Evolutionary conservation across 805 yeast species (phyloP).

Genomic region (Starmerella apicola): DNA sequence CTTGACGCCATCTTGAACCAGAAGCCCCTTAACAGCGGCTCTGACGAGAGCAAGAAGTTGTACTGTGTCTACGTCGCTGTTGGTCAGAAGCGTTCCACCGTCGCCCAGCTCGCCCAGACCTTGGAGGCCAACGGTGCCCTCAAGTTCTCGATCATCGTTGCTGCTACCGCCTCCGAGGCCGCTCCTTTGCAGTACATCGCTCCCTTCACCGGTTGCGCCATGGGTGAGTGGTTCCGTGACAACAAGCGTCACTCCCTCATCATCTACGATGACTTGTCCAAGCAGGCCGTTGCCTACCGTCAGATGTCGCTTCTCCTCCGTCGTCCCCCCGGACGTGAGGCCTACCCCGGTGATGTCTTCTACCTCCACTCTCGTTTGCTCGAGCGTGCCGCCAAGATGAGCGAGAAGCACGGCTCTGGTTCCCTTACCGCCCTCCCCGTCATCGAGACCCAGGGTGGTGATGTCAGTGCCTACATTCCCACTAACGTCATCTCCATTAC

Average conservation of each 20-base stretch:
- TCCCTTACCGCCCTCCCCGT: constrained; percentile 92
- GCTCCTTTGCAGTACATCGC: constrained; percentile 99
- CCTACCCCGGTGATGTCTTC: constrained; percentile 95
- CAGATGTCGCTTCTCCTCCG: constrained; percentile 94
- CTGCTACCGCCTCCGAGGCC: constrained; percentile 99
- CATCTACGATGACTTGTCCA: constrained; percentile 94
- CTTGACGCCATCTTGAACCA: constrained; percentile 96
- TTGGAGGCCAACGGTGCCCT: constrained; percentile 96
- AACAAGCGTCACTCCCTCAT: constrained; percentile 96
- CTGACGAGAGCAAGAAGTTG: constrained; percentile 92
- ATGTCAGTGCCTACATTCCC: constrained; percentile 95
- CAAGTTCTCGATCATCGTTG: constrained; percentile 94
- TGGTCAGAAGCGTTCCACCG: constrained; percentile 99
- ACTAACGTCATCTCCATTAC: constrained; percentile 96
- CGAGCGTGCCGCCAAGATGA: constrained; percentile 97
- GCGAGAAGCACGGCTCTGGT: constrained; percentile 80
- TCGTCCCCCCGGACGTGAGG: constrained; percentile 96
- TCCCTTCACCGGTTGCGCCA: constrained; percentile 99
- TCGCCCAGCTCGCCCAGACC: constrained; percentile 98
- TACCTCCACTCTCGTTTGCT: constrained; percentile 88
- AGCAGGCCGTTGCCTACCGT: constrained; percentile 99
- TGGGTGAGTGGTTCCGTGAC: constrained; percentile 99
- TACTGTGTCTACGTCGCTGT: constrained; percentile 99
- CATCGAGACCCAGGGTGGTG: constrained; percentile 99
- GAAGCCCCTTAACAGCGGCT: constrained; percentile 95